A percentile compares a stretch with the other conserved stretches of the same genome.
Evolutionary conservation across 345 rosid genomes (phyloP).

Genomic region (Moricandia moricandioides): DNA sequence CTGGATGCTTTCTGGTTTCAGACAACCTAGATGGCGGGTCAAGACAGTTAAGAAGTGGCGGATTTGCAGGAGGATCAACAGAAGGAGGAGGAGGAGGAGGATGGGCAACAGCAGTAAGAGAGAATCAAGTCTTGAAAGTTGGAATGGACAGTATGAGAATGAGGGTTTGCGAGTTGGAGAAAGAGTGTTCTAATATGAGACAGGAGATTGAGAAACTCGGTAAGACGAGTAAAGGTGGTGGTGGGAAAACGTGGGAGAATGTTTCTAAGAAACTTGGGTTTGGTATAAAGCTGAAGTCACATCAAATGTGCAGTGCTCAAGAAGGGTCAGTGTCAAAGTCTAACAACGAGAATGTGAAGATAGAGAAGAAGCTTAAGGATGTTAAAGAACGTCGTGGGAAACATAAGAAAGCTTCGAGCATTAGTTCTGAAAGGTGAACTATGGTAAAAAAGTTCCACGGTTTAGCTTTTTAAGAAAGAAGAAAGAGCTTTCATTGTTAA

Average conservation of each 20-base stretch:
- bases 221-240: conserved; percentile 25
- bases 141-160: conserved; percentile 96
- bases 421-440: background rate
- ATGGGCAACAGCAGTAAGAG: conserved; percentile 89
- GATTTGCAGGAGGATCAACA: conserved; percentile 53
- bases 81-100: conserved; percentile 63
- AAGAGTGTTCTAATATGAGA: conserved; percentile 76
- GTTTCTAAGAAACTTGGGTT: conserved; percentile 75
- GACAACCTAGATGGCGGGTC: conserved; percentile 86
- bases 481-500: background rate
- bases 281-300: conserved; percentile 15
- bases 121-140: conserved; percentile 92
- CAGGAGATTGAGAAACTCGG: conserved; percentile 90
- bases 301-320: background rate
- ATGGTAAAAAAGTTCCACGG: background rate
- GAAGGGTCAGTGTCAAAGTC: background rate
- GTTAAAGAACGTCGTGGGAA: background rate
- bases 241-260: conserved; percentile 52
- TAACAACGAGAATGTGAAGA: background rate
- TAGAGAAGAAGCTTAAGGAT: background rate
- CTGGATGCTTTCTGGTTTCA: conserved; percentile 64
- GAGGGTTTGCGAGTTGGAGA: conserved; percentile 90
- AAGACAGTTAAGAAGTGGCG: conserved; percentile 84
- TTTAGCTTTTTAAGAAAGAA: background rate
- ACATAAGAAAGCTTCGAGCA: background rate